Conservation (phyloP, 192 early-diverging fungal genomes). For the Coemansia reversa region DNA sequence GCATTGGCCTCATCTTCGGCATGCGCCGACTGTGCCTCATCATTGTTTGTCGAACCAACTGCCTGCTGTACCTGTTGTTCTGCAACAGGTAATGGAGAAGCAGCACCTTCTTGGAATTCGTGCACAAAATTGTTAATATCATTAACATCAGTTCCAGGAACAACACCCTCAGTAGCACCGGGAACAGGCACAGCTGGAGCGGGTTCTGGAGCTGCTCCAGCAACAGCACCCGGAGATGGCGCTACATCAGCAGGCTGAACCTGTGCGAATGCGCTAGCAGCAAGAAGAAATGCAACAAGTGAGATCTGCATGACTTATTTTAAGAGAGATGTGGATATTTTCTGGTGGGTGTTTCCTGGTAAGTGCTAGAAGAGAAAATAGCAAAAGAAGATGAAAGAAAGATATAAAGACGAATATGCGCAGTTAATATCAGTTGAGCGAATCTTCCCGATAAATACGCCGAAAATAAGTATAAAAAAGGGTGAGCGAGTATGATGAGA, state of each 20-base stretch:
- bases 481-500: no score
- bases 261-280: slow-evolving; percentile 31
- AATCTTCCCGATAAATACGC: no score
- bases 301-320: slow-evolving; percentile 27
- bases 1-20: no score
- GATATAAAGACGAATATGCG: no score
- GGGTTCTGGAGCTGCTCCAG: slow-evolving; percentile 2
- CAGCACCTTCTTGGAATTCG: neutral
- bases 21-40: no score
- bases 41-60: no score
- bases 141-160: neutral
- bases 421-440: no score
- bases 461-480: no score
- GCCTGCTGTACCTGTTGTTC: neutral
- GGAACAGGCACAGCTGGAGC: slow-evolving; percentile 14
- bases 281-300: slow-evolving; percentile 24
- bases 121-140: slow-evolving; percentile 7
- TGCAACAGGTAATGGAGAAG: neutral
- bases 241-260: slow-evolving; percentile 4
- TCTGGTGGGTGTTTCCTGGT: no score
- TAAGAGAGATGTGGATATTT: neutral
- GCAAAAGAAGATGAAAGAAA: no score
- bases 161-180: slow-evolving; percentile 3
- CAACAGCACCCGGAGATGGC: neutral
- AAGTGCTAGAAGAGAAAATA: no score